phyloP scores from a whole-genome alignment of 139 green algal genomes.

The Pseudopediastrum boryanum region DNA sequence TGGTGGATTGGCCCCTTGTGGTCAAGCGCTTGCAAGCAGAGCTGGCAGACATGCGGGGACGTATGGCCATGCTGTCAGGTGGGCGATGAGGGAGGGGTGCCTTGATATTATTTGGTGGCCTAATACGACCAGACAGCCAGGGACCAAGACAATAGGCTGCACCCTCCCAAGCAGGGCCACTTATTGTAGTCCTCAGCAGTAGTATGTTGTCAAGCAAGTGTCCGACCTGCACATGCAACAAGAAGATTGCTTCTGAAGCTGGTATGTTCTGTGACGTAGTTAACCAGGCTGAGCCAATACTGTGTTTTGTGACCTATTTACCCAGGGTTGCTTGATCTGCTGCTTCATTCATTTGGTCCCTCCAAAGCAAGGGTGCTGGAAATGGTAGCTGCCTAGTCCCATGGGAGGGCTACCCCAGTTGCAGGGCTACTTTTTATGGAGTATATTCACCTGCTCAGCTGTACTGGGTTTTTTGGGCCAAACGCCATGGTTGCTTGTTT shows the following conservation, averaged over 20 bases:
- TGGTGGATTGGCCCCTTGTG: slow-evolving; percentile 80
- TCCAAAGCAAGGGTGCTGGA: neutral
- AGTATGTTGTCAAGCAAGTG: neutral
- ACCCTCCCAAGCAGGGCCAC: neutral
- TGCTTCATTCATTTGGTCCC: neutral
- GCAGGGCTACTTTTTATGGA: neutral
- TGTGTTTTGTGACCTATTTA: too few relatives aligned
- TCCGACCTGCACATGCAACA: neutral
- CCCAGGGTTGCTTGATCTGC: too few relatives aligned
- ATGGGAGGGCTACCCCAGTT: neutral
- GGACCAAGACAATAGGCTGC: neutral
- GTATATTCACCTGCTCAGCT: neutral
- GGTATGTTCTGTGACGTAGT: too few relatives aligned
- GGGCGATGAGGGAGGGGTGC: neutral
- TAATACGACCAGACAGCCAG: neutral
- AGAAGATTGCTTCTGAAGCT: neutral
- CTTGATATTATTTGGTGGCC: neutral
- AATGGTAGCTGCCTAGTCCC: neutral
- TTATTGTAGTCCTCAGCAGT: neutral
- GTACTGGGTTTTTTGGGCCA: neutral
- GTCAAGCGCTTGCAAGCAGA: slow-evolving; percentile 87
- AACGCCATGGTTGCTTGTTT: neutral
- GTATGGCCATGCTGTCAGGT: slow-evolving; percentile 62
- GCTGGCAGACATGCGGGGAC: slow-evolving; percentile 75
- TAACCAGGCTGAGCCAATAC: too few relatives aligned